Evolutionary conservation across 495 filamentous ascomycete genomes (phyloP), one percentile per base, ranked within the genome.

Genomic region (Penicillium salamii): DNA sequence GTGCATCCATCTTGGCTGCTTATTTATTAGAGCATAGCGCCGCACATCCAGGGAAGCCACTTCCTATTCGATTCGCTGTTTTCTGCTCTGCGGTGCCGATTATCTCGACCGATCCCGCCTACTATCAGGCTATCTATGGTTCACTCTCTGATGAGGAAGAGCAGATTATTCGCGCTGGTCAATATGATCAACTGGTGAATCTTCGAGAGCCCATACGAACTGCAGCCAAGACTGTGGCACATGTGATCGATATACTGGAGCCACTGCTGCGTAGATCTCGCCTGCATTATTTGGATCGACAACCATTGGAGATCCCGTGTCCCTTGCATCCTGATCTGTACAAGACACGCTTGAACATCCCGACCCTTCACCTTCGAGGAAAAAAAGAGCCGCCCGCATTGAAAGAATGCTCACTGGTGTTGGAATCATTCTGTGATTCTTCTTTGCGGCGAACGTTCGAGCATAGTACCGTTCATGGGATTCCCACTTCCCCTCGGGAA

Each of bases 11-110:
- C 5, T 35, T 46, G 7, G 7, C 28, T 13, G 41, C 55, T 13
- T 58, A 48, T 43, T 37, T 58, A 13, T 50, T 60, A n/a, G 45
- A 58, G 31, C 40, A 52, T 6, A 14, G 3, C 4, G 8, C 18
- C 7, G 13, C 8, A 8, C n/a, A 47, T 17, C 42, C 45, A 3
- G 14, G 33, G 15, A 11, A 34, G 7, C 35, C 49, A 1, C 47
- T 49, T 2, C 54, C 54, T 0, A 37, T 63, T 26, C 51, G 44
- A 46, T 57, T 63, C 18, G 61, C 43, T 1, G 50, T 63, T 32
- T 61, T 64, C 49, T 50, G 23, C 21, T 57, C 54, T 1, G 3
- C 43, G 3, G 23, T 43, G 3, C 26, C 41, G 2, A 47, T 51
- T 14, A 36, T 51, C 12, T 21, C 54, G 3, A 20, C 44, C 5